These are phyloP conservation scores for Pseudocercospora fijiensis DNA, from an alignment of 2,329 filamentous ascomycete species.

Conservation along the genomic window DNA sequence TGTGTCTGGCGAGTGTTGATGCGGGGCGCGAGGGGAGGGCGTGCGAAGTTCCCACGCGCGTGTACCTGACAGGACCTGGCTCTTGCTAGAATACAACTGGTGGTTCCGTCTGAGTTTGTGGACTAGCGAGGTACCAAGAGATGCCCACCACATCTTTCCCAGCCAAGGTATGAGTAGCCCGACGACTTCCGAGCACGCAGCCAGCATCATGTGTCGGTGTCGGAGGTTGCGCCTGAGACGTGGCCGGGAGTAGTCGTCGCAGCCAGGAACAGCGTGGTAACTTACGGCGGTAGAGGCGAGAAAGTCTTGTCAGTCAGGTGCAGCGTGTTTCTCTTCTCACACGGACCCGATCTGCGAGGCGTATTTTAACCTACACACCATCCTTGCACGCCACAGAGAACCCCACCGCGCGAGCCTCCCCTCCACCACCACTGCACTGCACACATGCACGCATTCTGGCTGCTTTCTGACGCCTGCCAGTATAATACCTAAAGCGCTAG, in stretches of 20 bases:
- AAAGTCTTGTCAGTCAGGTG: slow-evolving; percentile 9
- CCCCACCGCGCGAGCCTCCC: slow-evolving; percentile 19
- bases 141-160: slow-evolving; percentile 19
- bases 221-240: not conserved
- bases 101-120: slow-evolving; percentile 11
- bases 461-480: no score
- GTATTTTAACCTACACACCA: slow-evolving; percentile 19
- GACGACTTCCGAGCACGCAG: slow-evolving; percentile 14
- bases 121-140: slow-evolving; percentile 23
- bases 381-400: slow-evolving; percentile 20
- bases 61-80: slow-evolving; percentile 25
- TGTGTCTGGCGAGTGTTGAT: not conserved
- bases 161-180: slow-evolving; percentile 7
- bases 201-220: not conserved
- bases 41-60: slow-evolving; percentile 15
- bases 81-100: slow-evolving; percentile 1
- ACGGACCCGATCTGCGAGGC: slow-evolving; percentile 20
- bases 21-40: slow-evolving; percentile 2
- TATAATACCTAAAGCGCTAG: no score
- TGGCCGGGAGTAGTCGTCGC: not conserved
- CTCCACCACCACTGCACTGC: slow-evolving; percentile 12
- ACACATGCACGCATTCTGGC: not conserved
- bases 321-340: slow-evolving; percentile 9
- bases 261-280: not conserved
- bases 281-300: not conserved